Base-by-base conservation (phyloP, 1,284 basidiomycete species). In the Ustanciosporium gigantosporum region DNA sequence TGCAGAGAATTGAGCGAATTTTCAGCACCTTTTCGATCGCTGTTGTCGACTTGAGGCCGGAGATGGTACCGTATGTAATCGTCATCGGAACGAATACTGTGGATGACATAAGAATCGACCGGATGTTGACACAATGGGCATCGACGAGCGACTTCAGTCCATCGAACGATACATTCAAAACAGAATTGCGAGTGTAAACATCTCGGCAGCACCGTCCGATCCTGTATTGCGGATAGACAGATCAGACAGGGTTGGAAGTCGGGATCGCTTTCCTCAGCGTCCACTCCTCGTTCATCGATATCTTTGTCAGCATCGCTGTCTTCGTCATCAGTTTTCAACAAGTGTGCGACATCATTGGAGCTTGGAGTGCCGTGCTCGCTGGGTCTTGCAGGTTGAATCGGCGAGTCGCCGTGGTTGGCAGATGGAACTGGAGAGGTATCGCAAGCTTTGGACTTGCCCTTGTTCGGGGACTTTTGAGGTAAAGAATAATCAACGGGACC, bases 131-230 rank as follows among this genome's bases (percentile, higher is more conserved):
- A 79, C 3, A 79, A 56, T 0, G 78, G 78, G 64, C 78, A 79
- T 32, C 53, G 43, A 17, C 71, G 66, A 11, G 61, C 65, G 46
- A 74, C 73, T 17, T 55, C 49, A 2, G 56, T 48, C 78, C 78
- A 79, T 2, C 68, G 60, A 2, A 70, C 31, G 37, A 79, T 77
- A 49, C 78, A 78, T 9, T 36, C 37, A 24, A 74, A 78, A 72
- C 78, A 79, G 56, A 78, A 79, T 21, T 66, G 60, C n/a, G 67
- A 64, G 31, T 78, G 78, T 16, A 65, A 48, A 34, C 76, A 78
- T 0, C 44, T 55, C 14, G 51, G 68, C 15, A 78, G 53, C 44
- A 76, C 58, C 9, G 76, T 65, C 22, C 66, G 62, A 50, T 79
- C 74, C 9, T 41, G 38, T 13, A 79, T 70, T 19, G 44, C 39